Conservation (phyloP, 2,329 filamentous ascomycete species). For the Claviceps africana region DNA sequence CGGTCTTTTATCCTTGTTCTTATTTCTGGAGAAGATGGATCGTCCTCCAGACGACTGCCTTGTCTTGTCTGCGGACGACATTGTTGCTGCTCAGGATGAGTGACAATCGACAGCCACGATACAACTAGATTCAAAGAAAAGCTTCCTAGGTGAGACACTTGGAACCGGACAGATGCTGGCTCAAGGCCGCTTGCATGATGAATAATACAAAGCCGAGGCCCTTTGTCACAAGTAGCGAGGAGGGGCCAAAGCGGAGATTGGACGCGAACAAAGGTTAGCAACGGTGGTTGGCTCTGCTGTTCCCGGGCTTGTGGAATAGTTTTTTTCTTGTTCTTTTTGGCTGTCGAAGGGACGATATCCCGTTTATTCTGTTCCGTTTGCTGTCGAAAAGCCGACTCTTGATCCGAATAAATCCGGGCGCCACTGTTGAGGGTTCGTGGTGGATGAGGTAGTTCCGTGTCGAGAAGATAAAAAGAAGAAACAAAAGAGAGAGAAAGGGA, state of each 20-base stretch:
- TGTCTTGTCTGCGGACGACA: slow-evolving; percentile 60
- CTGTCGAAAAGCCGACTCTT: not conserved
- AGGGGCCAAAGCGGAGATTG: slow-evolving; percentile 2
- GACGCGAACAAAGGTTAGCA: not conserved
- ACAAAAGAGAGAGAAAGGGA: not conserved
- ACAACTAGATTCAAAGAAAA: slow-evolving; percentile 4
- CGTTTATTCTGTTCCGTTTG: not conserved
- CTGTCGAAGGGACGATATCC: not conserved
- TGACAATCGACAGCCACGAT: not conserved
- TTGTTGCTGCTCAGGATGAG: slow-evolving; percentile 15
- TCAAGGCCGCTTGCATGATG: slow-evolving; percentile 28
- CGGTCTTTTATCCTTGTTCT: slow-evolving; percentile 57
- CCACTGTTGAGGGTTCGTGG: not conserved
- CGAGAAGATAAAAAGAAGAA: not conserved
- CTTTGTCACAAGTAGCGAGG: slow-evolving; percentile 5
- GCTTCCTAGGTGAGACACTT: slow-evolving; percentile 18
- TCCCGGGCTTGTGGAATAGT: no score
- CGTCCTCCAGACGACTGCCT: slow-evolving; percentile 63
- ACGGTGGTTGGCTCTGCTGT: not conserved
- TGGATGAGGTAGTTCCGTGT: not conserved
- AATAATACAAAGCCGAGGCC: slow-evolving; percentile 7
- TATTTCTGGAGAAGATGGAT: slow-evolving; percentile 81
- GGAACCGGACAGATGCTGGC: slow-evolving; percentile 21
- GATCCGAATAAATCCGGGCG: not conserved
- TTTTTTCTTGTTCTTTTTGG: no score